These are phyloP conservation scores for Massariosphaeria phaeospora DNA, from an alignment of 495 filamentous ascomycete genomes.

Conservation along the genomic window DNA sequence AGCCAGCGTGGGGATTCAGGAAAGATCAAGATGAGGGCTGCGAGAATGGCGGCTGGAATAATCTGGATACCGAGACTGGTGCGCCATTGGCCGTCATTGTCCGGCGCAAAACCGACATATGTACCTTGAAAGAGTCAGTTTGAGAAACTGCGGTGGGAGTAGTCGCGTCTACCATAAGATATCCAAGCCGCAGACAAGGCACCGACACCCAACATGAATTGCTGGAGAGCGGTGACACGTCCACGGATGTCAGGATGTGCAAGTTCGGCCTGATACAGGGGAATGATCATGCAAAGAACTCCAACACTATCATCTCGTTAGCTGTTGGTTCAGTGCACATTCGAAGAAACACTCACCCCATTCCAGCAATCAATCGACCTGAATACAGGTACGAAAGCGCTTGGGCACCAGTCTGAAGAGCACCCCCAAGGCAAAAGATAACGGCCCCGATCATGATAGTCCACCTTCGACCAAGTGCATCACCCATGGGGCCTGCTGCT, in stretches of 20 bases:
- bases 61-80: constrained; percentile 55
- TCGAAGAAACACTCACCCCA: constrained; percentile 16
- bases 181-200: constrained; percentile 41
- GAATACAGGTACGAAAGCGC: constrained; percentile 37
- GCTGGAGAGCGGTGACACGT: constrained; percentile 53
- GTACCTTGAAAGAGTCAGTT: constrained; percentile 19
- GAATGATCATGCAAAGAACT: constrained; percentile 46
- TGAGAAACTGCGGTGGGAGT: neutral
- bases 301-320: constrained; percentile 44
- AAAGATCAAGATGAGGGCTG: constrained; percentile 53
- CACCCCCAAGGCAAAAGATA: constrained; percentile 40
- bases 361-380: constrained; percentile 34
- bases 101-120: constrained; percentile 35
- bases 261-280: constrained; percentile 47
- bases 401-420: constrained; percentile 41
- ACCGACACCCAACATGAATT: constrained; percentile 59
- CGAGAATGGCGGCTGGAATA: constrained; percentile 53
- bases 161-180: constrained; percentile 25
- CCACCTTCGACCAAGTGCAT: constrained; percentile 45
- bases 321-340: too few relatives aligned
- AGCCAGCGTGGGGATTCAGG: constrained; percentile 57
- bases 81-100: constrained; percentile 50
- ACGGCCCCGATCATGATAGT: constrained; percentile 46
- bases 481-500: constrained; percentile 47
- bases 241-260: constrained; percentile 44